Evolutionary conservation across 192 early-diverging fungal species (phyloP), one percentile per base, ranked within the genome.

Genomic region (Spinellus fusiger): DNA sequence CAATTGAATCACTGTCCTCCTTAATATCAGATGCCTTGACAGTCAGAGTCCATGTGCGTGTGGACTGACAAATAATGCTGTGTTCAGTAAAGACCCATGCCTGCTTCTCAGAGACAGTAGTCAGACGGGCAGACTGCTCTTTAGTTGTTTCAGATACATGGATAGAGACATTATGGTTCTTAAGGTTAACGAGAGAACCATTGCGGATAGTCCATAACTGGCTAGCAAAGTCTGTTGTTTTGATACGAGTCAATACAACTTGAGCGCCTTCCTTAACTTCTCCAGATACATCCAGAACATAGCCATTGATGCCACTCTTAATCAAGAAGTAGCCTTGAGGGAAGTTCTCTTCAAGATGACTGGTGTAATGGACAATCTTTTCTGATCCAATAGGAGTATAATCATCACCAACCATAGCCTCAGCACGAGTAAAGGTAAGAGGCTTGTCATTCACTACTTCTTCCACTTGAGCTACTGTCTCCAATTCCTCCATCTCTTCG

Each of bases 161-260:
- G 26, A 70, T 10, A 20, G 49, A 61, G 27, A 70, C 35, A n/a
- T 25, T 40, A 9, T 60, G 26, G 25, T 56, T 47, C 61, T 70
- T 70, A 3, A 70, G 32, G 26, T 70, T 70, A 7, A 60, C 44
- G 5, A 70, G n/a, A 20, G 35, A 33, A 12, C 61, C 62, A 26
- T 64, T 40, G 3, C 49, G 52, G 56, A 50, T 64, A 18, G 68
- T 57, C 68, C 68, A 64, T 10, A 70, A 51, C 23, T 70, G 68
- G 49, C 62, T 64, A 44, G 68, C 61, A 51, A 54, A 70, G 16
- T 70, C 49, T 4, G 48, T 63, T 8, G 54, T 34, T 28, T 22
- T 61, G 10, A 70, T 28, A 32, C 48, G 44, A 8, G 55, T 57
- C 18, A 70, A 34, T 0, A 62, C 52, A 13, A 70, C 51, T 26